Evolutionary conservation across 2,329 filamentous ascomycete species (phyloP).

Genomic region (Colletotrichum spinosum): DNA sequence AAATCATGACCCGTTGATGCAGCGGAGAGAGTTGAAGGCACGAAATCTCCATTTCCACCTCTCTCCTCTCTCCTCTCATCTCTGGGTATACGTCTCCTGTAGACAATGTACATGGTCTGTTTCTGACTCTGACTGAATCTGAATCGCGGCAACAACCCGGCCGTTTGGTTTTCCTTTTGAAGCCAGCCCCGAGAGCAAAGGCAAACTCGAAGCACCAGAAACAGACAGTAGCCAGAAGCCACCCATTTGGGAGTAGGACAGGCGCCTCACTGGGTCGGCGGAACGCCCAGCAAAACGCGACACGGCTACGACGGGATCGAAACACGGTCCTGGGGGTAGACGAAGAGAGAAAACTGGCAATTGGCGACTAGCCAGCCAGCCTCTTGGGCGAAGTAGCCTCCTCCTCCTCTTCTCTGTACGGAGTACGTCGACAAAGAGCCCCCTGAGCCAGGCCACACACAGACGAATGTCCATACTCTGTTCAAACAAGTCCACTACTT

Average conservation of each 20-base stretch:
- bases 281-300: slow-evolving; percentile 17
- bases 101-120: no score
- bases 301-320: slow-evolving; percentile 24
- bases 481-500: not conserved
- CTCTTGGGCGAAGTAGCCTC: slow-evolving; percentile 14
- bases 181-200: no score
- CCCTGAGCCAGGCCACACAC: no score
- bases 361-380: slow-evolving; percentile 1
- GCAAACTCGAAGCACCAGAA: not conserved
- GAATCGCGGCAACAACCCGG: no score
- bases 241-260: slow-evolving; percentile 10
- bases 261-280: slow-evolving; percentile 7
- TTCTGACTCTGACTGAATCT: no score
- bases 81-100: no score
- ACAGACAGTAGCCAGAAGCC: not conserved
- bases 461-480: not conserved
- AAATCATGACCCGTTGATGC: slow-evolving; percentile 10
- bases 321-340: slow-evolving; percentile 3
- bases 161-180: not conserved
- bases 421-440: no score
- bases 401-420: not conserved
- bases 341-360: no score
- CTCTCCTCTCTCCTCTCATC: not conserved
- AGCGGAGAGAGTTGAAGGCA: not conserved
- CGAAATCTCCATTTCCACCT: not conserved